Base-by-base conservation (phyloP, 2,329 filamentous ascomycete genomes). In the Monosporascus ibericus region DNA sequence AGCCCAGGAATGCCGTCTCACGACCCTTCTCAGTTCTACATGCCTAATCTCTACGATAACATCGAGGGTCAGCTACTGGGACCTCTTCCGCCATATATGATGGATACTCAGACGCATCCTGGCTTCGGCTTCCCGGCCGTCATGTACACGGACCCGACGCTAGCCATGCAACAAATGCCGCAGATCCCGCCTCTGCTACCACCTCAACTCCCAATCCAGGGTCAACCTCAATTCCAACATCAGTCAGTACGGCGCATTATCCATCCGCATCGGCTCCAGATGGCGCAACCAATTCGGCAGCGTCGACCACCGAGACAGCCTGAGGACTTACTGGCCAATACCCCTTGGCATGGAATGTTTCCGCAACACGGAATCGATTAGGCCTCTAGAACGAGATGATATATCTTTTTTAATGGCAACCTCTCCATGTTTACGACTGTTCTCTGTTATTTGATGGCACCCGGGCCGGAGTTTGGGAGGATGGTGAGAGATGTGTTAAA, bases 31-130 rank as follows among this genome's bases (percentile, higher is more conserved):
- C 72, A 74, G 47, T 80, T 80, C 56, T 81, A 77, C 65, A 73
- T 81, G 54, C 73, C 77, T 3, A 73, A 72, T 20, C 67, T 78
- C 5, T 78, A 80, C 56, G 84, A 86, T 57, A 85, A 87, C 50
- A 80, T 88, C 48, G 87, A 91, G 62, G 87, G 86, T 18, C 86
- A 90, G 57, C 75, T 91, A 14, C 82, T 89, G 53, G 85, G 83
- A 0, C 82, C 86, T 1, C 75, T 90, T 38, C 86, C 87, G 17
- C 82, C 86, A 38, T 92, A 89, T 63, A 74, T 90, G 59, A 80
- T 87, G 70, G 81, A 85, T 60, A 64, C 70, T 24, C 71, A 75
- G 44, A 64, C 65, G 4, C 72, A 75, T 48, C 65, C 70, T 37
- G 70, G 71, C 27, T 70, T 80, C 60, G 69, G 68, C 52, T 69